phyloP scores from a whole-genome alignment of 345 rosid genomes.

The Eucalyptus regnans region DNA sequence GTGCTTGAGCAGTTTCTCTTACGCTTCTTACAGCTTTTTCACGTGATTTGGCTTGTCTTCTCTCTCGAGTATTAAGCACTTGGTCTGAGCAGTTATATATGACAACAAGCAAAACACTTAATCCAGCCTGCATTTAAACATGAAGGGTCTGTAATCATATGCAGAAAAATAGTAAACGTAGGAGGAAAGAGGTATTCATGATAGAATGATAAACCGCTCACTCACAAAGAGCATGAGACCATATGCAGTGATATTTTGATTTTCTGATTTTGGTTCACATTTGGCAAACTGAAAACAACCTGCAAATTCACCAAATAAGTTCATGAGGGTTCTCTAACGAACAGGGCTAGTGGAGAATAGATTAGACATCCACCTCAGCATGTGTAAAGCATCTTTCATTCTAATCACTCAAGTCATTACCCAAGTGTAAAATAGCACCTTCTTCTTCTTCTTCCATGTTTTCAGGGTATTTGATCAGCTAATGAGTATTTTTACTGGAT shows the following conservation, averaged over 20 bases:
- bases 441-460: not conserved
- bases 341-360: not conserved
- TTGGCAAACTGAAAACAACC: conserved; percentile 75
- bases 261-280: conserved; percentile 62
- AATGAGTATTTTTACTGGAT: not conserved
- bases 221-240: conserved; percentile 91
- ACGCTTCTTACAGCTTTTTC: conserved; percentile 90
- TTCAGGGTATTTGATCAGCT: not conserved
- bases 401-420: not conserved
- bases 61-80: conserved; percentile 85
- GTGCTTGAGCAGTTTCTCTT: conserved; percentile 56
- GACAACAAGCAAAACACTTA: conserved; percentile 65
- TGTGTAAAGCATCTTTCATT: not conserved
- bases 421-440: not conserved
- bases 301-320: conserved; percentile 22
- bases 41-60: conserved; percentile 74
- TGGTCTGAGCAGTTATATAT: conserved; percentile 95
- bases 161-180: not conserved
- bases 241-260: conserved; percentile 88
- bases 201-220: not conserved
- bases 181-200: not conserved
- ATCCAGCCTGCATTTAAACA: conserved; percentile 47
- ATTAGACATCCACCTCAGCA: not conserved
- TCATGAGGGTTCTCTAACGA: not conserved
- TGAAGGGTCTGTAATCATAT: not conserved